These are phyloP conservation scores for Phialophora chinensis DNA, from an alignment of 2,329 filamentous ascomycete species.

Conservation along the genomic window DNA sequence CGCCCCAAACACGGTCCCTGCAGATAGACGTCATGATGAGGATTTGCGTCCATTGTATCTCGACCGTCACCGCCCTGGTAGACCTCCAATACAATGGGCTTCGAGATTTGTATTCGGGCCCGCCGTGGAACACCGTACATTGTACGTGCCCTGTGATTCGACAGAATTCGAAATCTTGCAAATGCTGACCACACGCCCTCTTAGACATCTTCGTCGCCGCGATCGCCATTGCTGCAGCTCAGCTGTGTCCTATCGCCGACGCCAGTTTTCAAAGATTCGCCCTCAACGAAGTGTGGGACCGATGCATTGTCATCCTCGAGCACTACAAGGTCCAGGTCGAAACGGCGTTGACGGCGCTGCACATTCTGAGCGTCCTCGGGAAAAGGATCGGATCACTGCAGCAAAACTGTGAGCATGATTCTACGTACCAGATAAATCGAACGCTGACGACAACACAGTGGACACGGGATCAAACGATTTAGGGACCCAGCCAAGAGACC, in stretches of 20 bases:
- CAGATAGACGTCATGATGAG: background rate
- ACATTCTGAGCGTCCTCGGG: background rate
- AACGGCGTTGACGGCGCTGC: background rate
- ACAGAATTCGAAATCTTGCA: background rate
- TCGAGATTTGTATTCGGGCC: background rate
- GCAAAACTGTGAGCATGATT: background rate
- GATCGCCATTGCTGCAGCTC: background rate
- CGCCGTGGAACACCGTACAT: constrained; percentile 1
- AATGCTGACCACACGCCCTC: background rate
- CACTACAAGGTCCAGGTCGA: background rate
- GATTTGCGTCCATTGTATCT: background rate
- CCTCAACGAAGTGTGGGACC: background rate
- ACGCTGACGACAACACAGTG: background rate
- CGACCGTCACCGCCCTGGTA: background rate
- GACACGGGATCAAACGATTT: background rate
- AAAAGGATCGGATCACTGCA: background rate
- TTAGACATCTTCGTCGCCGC: background rate
- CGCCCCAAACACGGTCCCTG: background rate
- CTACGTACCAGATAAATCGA: background rate
- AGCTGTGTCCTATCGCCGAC: background rate
- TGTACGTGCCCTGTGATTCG: background rate
- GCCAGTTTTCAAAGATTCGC: background rate
- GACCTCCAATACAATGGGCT: background rate
- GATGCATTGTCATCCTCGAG: background rate
- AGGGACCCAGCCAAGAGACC: background rate